phyloP scores from a whole-genome alignment of 164 flowering plant genomes.

The grape (Vitis vinifera) region ASM3070453v1 NC_081823.1:7684501-7685000 shows the following conservation, averaged over 20 bases:
- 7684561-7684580: constrained; percentile 50
- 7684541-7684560: constrained; percentile 91
- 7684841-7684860: no score
- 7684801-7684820: no score
- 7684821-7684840: no score
- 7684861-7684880: no score
- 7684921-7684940: neutral
- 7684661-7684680: neutral
- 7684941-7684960: neutral
- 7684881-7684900: no score
- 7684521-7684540: constrained; percentile 89
- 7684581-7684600: constrained; percentile 89
- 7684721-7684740: no score
- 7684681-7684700: no score
- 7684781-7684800: no score
- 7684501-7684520: constrained; percentile 89
- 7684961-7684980: neutral
- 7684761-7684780: no score
- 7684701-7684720: no score
- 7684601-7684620: constrained; percentile 68
- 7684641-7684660: neutral
- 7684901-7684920: no score
- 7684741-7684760: no score
- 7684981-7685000: neutral
- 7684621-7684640: constrained; percentile 23